phyloP scores from a whole-genome alignment of 2,329 filamentous ascomycete genomes.

The Penicillium sp. region DNA sequence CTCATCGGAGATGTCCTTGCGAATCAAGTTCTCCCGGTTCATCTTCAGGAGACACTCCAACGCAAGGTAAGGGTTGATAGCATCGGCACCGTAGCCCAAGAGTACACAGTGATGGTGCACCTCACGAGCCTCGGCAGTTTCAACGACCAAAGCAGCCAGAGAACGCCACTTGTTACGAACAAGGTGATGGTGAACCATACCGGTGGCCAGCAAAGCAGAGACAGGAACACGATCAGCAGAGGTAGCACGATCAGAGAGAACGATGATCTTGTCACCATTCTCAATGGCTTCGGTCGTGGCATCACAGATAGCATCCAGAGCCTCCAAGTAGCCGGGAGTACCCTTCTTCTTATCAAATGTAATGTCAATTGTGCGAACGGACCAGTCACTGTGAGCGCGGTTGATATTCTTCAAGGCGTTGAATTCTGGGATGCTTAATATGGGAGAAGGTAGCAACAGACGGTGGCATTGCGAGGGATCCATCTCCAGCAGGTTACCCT shows the following conservation, averaged over 20 bases:
- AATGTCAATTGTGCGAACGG: slow-evolving; percentile 85
- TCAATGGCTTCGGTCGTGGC: slow-evolving; percentile 83
- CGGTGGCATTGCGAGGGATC: slow-evolving; percentile 85
- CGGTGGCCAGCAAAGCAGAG: slow-evolving; percentile 83
- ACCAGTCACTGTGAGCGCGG: slow-evolving; percentile 76
- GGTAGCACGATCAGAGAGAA: slow-evolving; percentile 87
- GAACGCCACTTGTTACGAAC: slow-evolving; percentile 96
- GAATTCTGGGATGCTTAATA: slow-evolving; percentile 88
- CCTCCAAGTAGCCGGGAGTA: slow-evolving; percentile 79
- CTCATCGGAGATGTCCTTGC: slow-evolving; percentile 82
- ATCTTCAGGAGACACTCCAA: slow-evolving; percentile 98
- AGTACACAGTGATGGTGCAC: slow-evolving; percentile 99
- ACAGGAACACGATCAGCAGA: slow-evolving; percentile 81
- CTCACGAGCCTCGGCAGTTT: slow-evolving; percentile 94
- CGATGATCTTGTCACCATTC: slow-evolving; percentile 79
- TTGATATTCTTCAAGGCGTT: slow-evolving; percentile 82
- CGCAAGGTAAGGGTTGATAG: slow-evolving; percentile 90
- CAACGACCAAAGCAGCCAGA: slow-evolving; percentile 81
- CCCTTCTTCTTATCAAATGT: slow-evolving; percentile 89
- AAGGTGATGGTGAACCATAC: slow-evolving; percentile 93
- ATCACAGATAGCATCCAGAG: slow-evolving; percentile 86
- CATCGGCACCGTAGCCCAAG: slow-evolving; percentile 92
- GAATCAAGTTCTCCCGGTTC: slow-evolving; percentile 88
- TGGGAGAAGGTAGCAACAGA: slow-evolving; percentile 82
- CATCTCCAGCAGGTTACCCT: slow-evolving; percentile 95